Conservation (phyloP, 2,329 filamentous ascomycete genomes). For the Calonectria leucothoes region DNA sequence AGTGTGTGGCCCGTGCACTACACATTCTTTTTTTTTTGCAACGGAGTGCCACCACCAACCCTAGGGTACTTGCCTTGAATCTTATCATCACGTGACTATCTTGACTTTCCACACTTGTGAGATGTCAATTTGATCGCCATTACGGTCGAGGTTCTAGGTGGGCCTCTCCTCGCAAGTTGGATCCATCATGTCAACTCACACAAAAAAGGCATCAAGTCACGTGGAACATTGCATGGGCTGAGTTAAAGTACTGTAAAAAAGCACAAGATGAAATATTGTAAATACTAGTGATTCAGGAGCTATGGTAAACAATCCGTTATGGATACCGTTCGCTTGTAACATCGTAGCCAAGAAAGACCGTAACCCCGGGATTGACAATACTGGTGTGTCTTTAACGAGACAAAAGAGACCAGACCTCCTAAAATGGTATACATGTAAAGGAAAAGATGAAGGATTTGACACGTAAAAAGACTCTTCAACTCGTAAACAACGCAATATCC, state of each 20-base stretch:
- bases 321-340: slow-evolving; percentile 43
- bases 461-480: slow-evolving; percentile 38
- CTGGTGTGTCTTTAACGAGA: slow-evolving; percentile 30
- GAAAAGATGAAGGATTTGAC: slow-evolving; percentile 27
- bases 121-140: no score
- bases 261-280: slow-evolving; percentile 3
- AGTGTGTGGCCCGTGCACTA: slow-evolving; percentile 44
- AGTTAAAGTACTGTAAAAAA: neutral
- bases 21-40: neutral
- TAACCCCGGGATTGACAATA: slow-evolving; percentile 33
- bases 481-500: slow-evolving; percentile 35
- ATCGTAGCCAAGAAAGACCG: slow-evolving; percentile 46
- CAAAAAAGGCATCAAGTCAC: neutral
- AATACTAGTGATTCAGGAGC: slow-evolving; percentile 32
- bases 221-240: neutral
- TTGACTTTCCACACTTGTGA: no score
- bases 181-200: neutral
- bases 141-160: no score
- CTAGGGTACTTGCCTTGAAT: neutral
- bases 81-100: slow-evolving; percentile 5
- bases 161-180: neutral
- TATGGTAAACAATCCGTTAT: slow-evolving; percentile 35
- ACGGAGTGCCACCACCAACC: neutral
- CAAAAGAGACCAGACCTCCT: slow-evolving; percentile 34
- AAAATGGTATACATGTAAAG: slow-evolving; percentile 36